These are phyloP conservation scores for Teratosphaeriaceae sp. DNA, from an alignment of 2,329 filamentous ascomycete genomes.

Conservation along the genomic window DNA sequence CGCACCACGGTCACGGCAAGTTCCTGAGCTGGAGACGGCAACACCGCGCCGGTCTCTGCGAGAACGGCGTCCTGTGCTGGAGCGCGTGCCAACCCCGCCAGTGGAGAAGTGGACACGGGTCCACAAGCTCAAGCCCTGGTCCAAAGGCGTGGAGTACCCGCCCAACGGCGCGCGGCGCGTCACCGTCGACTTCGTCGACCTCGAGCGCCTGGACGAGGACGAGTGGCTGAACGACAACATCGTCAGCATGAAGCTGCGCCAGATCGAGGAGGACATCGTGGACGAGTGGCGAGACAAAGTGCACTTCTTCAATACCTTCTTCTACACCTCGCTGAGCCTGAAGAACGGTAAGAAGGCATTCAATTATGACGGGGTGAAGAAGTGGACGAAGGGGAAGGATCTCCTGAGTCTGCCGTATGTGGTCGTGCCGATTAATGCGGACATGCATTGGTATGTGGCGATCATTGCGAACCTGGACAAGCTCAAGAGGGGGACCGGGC, in stretches of 20 bases:
- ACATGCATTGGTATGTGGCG: slow-evolving; percentile 83
- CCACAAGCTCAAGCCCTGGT: slow-evolving; percentile 21
- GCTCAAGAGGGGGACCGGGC: slow-evolving; percentile 37
- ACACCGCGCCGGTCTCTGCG: slow-evolving; percentile 14
- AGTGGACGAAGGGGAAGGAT: slow-evolving; percentile 83
- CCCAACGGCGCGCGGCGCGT: slow-evolving; percentile 53
- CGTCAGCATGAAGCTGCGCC: slow-evolving; percentile 76
- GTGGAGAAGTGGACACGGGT: slow-evolving; percentile 18
- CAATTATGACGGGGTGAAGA: slow-evolving; percentile 77
- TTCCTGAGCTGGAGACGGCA: not conserved
- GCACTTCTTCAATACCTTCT: slow-evolving; percentile 90
- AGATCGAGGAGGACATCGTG: slow-evolving; percentile 24
- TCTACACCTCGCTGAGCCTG: slow-evolving; percentile 68
- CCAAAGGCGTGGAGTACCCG: slow-evolving; percentile 54
- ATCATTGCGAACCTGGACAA: slow-evolving; percentile 85
- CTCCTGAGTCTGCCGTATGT: slow-evolving; percentile 83
- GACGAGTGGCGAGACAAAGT: slow-evolving; percentile 48
- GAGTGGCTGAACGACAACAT: slow-evolving; percentile 91
- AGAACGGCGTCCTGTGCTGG: slow-evolving; percentile 11
- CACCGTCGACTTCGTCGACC: slow-evolving; percentile 63
- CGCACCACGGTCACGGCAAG: no score
- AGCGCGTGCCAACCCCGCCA: slow-evolving; percentile 7
- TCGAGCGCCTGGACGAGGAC: slow-evolving; percentile 71
- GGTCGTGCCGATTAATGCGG: slow-evolving; percentile 85
- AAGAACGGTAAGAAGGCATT: slow-evolving; percentile 50